Evolutionary conservation across 768 basidiomycete genomes (phyloP), one percentile per base, ranked within the genome.

Genomic region (Rhizopogon rudus): DNA sequence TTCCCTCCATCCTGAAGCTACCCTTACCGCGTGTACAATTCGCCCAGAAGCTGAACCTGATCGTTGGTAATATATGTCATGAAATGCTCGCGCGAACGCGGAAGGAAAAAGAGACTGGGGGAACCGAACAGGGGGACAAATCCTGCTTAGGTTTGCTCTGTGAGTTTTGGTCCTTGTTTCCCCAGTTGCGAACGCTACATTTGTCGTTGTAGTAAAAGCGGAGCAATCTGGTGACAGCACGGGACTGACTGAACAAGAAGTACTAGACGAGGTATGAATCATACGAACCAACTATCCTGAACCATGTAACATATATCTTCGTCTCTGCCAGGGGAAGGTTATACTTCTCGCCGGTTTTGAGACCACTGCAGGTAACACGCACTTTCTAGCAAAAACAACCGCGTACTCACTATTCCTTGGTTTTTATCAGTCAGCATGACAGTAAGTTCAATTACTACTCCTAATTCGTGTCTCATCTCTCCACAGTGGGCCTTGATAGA

Each of bases 401-500:
- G 3, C 9, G 1, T 29, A 8, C 13, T 25, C 33, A 49, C 33
- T 8, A 20, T 48, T 20, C 14, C 7, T 28, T 20, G 3, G 16
- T 5, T 12, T 37, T 28, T 17, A 35, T 28, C 17, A 57, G 57
- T 50, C 25, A 55, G 31, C 17, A 56, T 55, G 57, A 57, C 57
- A 37, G 58, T 59, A 39, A 17, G 58, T 22, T n/a, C 3, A 46
- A 20, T 28, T 5, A 16, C 6, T 42, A 16, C 16, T 35, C n/a
- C n/a, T 28, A 16, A 5, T 6, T 2, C 13, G 1, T 6, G 6
- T 45, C 20, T 40, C 43, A 46, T 16, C 13, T 20, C 13, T 28
- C 17, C 13, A 39, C 49, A 78, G 77, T 71, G 71, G 67, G 64
- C 66, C n/a, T 60, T 73, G 5, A 56, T 69, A 37, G 70, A 70